Evolutionary conservation across 805 yeast species (phyloP), one percentile per base, ranked within the genome.

Genomic region (Saturnispora quitensis): DNA sequence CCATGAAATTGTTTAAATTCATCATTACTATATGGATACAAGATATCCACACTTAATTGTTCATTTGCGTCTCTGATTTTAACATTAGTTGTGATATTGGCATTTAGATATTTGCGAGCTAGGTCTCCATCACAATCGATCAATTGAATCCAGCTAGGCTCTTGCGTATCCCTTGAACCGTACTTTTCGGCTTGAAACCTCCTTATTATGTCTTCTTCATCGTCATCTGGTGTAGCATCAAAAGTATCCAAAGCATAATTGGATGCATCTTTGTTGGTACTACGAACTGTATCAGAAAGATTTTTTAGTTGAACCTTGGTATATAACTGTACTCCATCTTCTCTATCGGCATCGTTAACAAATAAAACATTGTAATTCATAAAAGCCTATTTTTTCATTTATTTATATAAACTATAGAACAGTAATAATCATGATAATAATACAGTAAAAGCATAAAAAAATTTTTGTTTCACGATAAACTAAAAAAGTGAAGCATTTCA

Each of bases 1-100:
- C 45, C 45, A 22, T 28, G 20, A 40, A 48, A 50, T 47, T 55
- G 57, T 6, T 38, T 20, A 48, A 48, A 48, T 17, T 47, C 47
- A 10, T 24, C 51, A 20, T 10, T 24, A 5, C 5, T 18, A 18
- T 5, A 18, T 38, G 42, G 42, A 4, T 38, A 38, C 13, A 38
- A 15, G 13, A 38, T 20, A 12, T 38, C 42, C 10, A 38, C 5
- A 38, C 22, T 18, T 17, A 38, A 18, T 10, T 38, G 13, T 38
- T 38, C 42, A 38, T 38, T 18, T 10, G 9, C 12, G 18, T 38
- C 42, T 18, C 17, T 7, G 17, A 17, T 10, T 18, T 10, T 7
- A 5, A 8, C 25, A 38, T 38, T 12, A 12, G 20, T 20, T n/a
- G 10, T 25, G 9, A 25, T 35, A 18, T 38, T 20, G 7, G 24